These are phyloP conservation scores for Tillandsia fasciculata DNA, from an alignment of 176 grass and related monocot genomes.

Conservation along the genomic window DNA sequence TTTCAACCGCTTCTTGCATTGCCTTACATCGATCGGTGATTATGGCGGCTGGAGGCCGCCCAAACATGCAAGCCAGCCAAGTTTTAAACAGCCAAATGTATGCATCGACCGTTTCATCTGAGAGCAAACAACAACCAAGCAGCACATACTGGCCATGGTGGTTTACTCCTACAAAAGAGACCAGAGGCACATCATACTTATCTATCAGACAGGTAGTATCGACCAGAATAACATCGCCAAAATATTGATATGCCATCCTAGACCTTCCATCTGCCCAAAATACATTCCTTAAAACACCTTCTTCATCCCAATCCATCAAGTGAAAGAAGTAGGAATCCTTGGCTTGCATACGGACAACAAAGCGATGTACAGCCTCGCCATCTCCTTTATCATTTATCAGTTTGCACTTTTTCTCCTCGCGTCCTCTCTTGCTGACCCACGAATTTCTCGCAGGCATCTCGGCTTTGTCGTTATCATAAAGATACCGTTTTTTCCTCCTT, in stretches of 20 bases:
- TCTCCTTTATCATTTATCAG: constrained; percentile 17
- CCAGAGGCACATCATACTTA: constrained; percentile 25
- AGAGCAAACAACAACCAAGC: constrained; percentile 6
- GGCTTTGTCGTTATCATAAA: neutral
- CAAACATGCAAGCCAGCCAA: constrained; percentile 6
- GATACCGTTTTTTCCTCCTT: constrained; percentile 4
- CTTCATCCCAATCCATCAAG: constrained; percentile 15
- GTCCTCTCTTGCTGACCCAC: neutral
- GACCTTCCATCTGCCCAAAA: constrained; percentile 23
- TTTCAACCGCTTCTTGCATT: neutral
- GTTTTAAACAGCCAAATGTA: constrained; percentile 10
- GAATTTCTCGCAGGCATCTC: neutral
- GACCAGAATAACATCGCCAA: constrained; percentile 17
- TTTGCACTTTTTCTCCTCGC: neutral
- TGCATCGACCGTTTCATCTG: neutral
- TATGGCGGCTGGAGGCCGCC: constrained; percentile 1
- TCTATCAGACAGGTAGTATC: constrained; percentile 20
- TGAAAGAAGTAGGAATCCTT: constrained; percentile 22
- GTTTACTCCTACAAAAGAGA: constrained; percentile 13
- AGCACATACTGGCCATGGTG: constrained; percentile 1
- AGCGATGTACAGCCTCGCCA: constrained; percentile 16
- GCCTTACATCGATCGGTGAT: constrained; percentile 7
- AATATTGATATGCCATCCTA: constrained; percentile 16
- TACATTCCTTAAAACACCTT: constrained; percentile 15
- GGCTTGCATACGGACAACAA: constrained; percentile 16